phyloP scores from a whole-genome alignment of 2,329 filamentous ascomycete genomes.

The Penicillium sp. region DNA sequence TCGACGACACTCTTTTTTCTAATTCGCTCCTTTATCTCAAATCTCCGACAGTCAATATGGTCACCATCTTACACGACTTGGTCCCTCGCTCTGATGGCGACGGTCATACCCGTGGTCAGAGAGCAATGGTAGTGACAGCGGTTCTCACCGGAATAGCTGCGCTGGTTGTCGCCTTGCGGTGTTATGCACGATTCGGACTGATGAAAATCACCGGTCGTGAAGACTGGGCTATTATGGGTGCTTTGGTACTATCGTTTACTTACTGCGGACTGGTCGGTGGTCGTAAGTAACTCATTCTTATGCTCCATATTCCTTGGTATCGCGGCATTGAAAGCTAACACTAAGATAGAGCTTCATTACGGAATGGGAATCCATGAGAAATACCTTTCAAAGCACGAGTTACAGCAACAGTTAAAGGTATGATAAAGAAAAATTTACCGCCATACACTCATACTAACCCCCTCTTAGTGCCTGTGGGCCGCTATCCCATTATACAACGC shows the following conservation, averaged over 20 bases:
- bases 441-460: not conserved
- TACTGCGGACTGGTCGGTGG: constrained; percentile 31
- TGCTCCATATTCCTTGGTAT: not conserved
- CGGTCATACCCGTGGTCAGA: constrained; percentile 23
- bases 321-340: constrained; percentile 2
- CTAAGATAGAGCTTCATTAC: constrained; percentile 26
- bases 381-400: constrained; percentile 12
- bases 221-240: constrained; percentile 32
- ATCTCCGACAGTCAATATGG: not conserved
- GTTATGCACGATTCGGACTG: constrained; percentile 29
- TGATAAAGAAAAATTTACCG: not conserved
- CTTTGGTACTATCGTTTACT: constrained; percentile 29
- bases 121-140: constrained; percentile 32
- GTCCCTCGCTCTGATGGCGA: constrained; percentile 17
- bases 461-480: constrained; percentile 28
- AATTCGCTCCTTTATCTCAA: not conserved
- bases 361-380: constrained; percentile 27
- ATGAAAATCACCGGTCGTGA: constrained; percentile 37
- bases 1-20: not conserved
- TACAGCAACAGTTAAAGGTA: constrained; percentile 31
- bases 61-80: constrained; percentile 10
- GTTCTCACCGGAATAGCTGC: constrained; percentile 28
- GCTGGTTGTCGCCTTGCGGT: constrained; percentile 29
- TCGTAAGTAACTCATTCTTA: constrained; percentile 18
- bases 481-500: constrained; percentile 37